Evolutionary conservation across 1,284 basidiomycete species (phyloP), one percentile per base, ranked within the genome.

Genomic region (Microbotryum saponariae): DNA sequence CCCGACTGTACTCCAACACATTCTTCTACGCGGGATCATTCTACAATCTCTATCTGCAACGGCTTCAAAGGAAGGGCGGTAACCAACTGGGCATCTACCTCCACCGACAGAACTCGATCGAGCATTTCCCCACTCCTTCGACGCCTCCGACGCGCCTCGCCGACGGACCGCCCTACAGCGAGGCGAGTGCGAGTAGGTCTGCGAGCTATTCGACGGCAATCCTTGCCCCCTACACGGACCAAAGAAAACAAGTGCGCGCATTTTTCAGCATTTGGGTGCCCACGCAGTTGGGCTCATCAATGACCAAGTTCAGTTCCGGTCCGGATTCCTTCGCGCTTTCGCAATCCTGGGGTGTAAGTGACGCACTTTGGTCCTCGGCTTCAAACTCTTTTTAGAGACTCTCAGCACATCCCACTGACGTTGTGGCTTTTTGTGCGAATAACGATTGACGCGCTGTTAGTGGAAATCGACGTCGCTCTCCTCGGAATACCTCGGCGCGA

Each of bases 71-170:
- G 78, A 87, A 85, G 70, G 80, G 79, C 61, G 78, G 78, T 44
- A 82, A 83, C 1, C 91, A 96, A 73, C 80, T 96, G 0, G 91
- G 92, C 2, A 84, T 96, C 54, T 97, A 96, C 71, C 80, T 97
- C 3, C 90, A 93, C 73, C 81, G 91, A 12, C 90, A 93, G 75
- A 87, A 84, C 42, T 83, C 79, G 62, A 80, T 86, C 49, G 88
- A 88, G 65, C 80, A 82, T 7, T 81, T 88, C 47, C 87, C 71
- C 6, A 18, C 31, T 12, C 54, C 59, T 20, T 56, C 59, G 8
- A 74, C 76, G 6, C 66, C 76, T 27, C 78, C 73, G 37, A 75
- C 73, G 33, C 71, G 74, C 74, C 51, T 78, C 78, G 42, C 51
- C 45, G 33, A 51, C 18, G 46, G 14, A 5, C 45, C 44, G 33